Evolutionary conservation across 1,139 yeast species (phyloP), one percentile per base, ranked within the genome.

Genomic region (Cylindricascospora bacillispora): DNA sequence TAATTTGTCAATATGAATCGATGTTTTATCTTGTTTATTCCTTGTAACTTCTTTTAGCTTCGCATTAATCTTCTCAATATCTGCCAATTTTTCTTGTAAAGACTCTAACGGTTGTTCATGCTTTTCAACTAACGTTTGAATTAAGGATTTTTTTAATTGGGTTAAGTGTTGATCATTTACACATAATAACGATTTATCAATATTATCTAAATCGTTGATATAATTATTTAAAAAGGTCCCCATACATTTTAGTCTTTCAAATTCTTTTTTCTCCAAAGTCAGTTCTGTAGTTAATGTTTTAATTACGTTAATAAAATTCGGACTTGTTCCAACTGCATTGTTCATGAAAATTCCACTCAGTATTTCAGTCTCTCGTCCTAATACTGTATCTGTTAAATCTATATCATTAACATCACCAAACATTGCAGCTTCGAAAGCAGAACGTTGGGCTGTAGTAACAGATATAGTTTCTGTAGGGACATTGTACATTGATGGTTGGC

Each of bases 391-490:
- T 41, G 78, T 86, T 23, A 77, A 47, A 25, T 57, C 59, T 9
- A 69, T 56, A 6, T 77, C 68, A 41, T 68, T 67, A 17, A 78
- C 69, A 46, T 80, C 93, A 24, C 93, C 86, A 56, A 81, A 83
- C 45, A 83, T 65, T 2, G 92, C 79, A 14, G 73, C 73, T 47
- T 79, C 93, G 43, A 80, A 68, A 2, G 76, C 58, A 4, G 54
- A 57, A 36, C 42, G 40, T 34, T 38, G 59, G 4, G 48, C 53
- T 2, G 48, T 47, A 20, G 45, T 40, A 9, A 45, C 44, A 13
- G 37, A 16, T 26, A 19, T 4, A 5, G 16, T n/a, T n/a, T n/a
- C n/a, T n/a, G n/a, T n/a, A n/a, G n/a, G n/a, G n/a, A n/a, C n/a
- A 18, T 18, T 10, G 7, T 18, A 7, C 7, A 18, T 18, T 7